These are phyloP conservation scores for Periglandula ipomoeae DNA, from an alignment of 2,329 filamentous ascomycete species.

Conservation along the genomic window DNA sequence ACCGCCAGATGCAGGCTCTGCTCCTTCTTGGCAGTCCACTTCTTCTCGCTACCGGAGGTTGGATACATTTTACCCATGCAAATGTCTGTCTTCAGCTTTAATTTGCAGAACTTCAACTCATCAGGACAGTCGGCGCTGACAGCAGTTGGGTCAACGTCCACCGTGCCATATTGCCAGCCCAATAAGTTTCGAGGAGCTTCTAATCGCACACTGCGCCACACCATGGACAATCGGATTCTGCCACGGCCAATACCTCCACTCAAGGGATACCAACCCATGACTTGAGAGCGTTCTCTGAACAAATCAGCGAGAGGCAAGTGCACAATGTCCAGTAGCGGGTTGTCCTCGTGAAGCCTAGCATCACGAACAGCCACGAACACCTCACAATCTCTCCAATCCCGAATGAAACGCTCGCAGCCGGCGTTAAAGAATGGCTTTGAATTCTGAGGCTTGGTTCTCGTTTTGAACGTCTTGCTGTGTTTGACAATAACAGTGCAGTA, in stretches of 20 bases:
- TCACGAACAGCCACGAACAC: conserved; percentile 61
- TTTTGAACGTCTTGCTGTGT: conserved; percentile 60
- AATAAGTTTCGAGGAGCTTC: conserved; percentile 48
- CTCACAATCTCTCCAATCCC: conserved; percentile 58
- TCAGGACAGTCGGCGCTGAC: conserved; percentile 35
- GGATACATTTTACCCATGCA: conserved; percentile 50
- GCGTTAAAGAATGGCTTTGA: conserved; percentile 73
- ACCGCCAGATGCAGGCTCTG: conserved; percentile 41
- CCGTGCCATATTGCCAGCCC: conserved; percentile 65
- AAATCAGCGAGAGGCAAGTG: conserved; percentile 56
- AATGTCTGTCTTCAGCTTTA: conserved; percentile 52
- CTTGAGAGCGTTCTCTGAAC: conserved; percentile 53
- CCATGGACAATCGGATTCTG: conserved; percentile 57
- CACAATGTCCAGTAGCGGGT: conserved; percentile 60
- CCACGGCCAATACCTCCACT: conserved; percentile 67
- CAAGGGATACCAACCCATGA: conserved; percentile 57
- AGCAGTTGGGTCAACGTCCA: conserved; percentile 49
- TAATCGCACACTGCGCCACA: conserved; percentile 61
- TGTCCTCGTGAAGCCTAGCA: conserved; percentile 57
- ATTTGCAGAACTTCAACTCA: conserved; percentile 37
- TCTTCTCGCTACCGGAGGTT: conserved; percentile 26
- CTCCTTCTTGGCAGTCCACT: conserved; percentile 45
- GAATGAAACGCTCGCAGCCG: conserved; percentile 61
- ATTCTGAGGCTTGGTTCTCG: conserved; percentile 69
- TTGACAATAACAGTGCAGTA: conserved; percentile 69